Evolutionary conservation across 495 filamentous ascomycete species (phyloP).

Genomic region (Xylaria intraflava): DNA sequence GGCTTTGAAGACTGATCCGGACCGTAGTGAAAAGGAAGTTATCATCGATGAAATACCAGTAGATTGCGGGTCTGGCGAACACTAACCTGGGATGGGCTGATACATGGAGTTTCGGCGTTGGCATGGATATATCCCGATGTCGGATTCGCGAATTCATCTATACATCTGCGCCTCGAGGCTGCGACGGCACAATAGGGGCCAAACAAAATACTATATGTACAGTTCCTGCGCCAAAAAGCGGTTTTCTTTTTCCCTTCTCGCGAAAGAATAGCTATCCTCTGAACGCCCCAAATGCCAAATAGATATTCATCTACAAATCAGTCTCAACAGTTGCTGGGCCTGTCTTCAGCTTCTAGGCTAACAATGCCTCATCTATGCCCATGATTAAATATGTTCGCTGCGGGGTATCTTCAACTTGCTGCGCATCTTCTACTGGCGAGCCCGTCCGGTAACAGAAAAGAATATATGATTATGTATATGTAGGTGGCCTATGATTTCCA

Average conservation of each 20-base stretch:
- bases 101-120: constrained; percentile 12
- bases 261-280: background rate
- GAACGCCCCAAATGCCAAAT: background rate
- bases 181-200: background rate
- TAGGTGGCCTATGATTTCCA: constrained; percentile 35
- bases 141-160: constrained; percentile 7
- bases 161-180: constrained; percentile 7
- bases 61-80: background rate
- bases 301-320: background rate
- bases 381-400: background rate
- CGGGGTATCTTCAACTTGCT: constrained; percentile 11
- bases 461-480: background rate
- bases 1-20: constrained; percentile 58
- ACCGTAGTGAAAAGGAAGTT: background rate
- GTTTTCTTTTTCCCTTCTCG: background rate
- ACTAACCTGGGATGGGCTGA: background rate
- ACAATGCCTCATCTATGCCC: background rate
- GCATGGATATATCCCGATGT: constrained; percentile 13
- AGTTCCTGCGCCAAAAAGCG: background rate
- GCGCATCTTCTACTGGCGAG: background rate
- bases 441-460: background rate
- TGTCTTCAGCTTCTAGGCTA: background rate
- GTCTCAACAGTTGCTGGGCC: background rate
- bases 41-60: background rate
- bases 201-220: background rate